Base-by-base conservation (phyloP, 768 basidiomycete species). In the Pleurotus platypus region DNA sequence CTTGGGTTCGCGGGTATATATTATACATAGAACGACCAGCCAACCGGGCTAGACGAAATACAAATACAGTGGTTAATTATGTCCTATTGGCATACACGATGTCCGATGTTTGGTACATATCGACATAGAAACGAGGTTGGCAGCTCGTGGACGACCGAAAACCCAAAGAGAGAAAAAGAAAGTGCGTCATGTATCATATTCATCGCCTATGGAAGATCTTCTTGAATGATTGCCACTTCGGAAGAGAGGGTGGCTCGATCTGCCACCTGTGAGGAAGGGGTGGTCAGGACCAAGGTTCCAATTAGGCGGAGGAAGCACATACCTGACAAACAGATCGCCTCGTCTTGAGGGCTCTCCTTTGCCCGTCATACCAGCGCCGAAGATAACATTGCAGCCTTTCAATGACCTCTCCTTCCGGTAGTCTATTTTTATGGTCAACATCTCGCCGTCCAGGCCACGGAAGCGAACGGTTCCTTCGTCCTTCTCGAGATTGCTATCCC, bases 401-500 rank as follows among this genome's bases (percentile, higher is more conserved):
- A 73, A 60, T 55, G 66, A 70, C 62, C 70, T 73, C 62, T 74
- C 78, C 51, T 74, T 67, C 39, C 72, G 75, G 61, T 77, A 78
- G 57, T 81, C 78, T 47, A 86, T 73, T 22, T 70, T 62, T 39
- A 85, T 75, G 4, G 68, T 61, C 56, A 81, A 70, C 37, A 79
- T 71, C 59, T 77, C 68, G 30, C 81, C 83, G 55, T 84, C 80
- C 57, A 87, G 64, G 9, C 82, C 80, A 13, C 69, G 67, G 58
- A 86, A 71, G 62, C 71, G 74, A 15, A 82, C 72, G 59, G 73
- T 68, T 22, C 80, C 78, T n/a, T 75, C 75, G 57, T 72, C 69
- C 13, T 70, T 69, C 38, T 72, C 71, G 42, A 83, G 68, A 49
- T 71, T 69, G 50, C 83, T 81, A 15, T 73, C 69, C 80, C 85